phyloP scores from a whole-genome alignment of 2,329 filamentous ascomycete genomes.

The Claviceps monticola region DNA sequence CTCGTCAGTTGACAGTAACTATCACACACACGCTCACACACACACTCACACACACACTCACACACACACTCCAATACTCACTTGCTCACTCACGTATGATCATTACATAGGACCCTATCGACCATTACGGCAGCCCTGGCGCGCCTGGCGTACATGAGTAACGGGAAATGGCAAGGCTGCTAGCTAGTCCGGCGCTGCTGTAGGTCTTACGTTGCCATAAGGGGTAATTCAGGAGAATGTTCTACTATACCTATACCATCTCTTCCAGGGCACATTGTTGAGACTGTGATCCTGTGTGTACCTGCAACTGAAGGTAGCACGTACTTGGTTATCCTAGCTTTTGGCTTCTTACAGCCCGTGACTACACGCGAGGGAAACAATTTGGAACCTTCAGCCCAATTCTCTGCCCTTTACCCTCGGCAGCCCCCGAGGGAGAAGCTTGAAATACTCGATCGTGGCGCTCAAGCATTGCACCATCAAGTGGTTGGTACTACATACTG shows the following conservation, averaged over 20 bases:
- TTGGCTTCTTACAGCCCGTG: not conserved
- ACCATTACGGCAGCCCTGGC: not conserved
- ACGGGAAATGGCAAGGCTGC: constrained; percentile 3
- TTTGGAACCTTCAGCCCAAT: not conserved
- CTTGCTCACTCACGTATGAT: not conserved
- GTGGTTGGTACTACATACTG: not conserved
- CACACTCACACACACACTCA: not conserved
- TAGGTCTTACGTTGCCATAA: constrained; percentile 9
- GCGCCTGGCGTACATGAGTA: constrained; percentile 1
- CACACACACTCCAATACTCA: not conserved
- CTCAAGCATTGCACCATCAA: not conserved
- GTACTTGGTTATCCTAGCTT: not conserved
- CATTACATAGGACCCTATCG: not conserved
- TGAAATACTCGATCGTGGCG: not conserved
- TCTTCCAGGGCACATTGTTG: not conserved
- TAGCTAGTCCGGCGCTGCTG: constrained; percentile 5
- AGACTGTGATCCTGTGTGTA: too few species aligned
- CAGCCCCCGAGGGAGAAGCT: not conserved
- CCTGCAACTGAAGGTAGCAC: not conserved
- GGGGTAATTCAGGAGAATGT: constrained; percentile 1
- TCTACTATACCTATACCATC: not conserved
- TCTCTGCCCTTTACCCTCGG: too few species aligned
- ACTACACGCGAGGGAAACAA: not conserved
- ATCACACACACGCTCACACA: not conserved
- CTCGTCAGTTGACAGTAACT: not conserved